Percentiles rank a stretch among this genome's conserved stretches.
Evolutionary conservation across 371 early-diverging fungal genomes (phyloP).

Genomic region (Cladochytrium tenue): DNA sequence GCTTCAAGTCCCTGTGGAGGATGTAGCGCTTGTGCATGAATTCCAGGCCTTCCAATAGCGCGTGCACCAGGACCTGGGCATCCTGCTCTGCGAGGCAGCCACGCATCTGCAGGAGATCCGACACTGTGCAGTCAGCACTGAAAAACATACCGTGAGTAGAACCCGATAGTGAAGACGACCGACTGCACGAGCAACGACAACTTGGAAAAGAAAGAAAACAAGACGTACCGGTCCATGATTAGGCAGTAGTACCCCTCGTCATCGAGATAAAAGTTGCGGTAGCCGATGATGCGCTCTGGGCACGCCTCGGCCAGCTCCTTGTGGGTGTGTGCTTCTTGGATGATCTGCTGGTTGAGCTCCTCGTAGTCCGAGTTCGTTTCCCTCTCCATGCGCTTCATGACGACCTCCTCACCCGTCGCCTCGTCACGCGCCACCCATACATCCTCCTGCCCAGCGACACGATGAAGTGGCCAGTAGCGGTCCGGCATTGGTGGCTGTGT

Average conservation of each 20-base stretch:
- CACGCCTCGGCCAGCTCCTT: constrained; percentile 20
- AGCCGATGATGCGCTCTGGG: background rate
- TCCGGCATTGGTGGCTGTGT: background rate
- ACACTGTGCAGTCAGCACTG: constrained; percentile 28
- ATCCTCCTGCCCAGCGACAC: constrained; percentile 2
- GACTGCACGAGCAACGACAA: background rate
- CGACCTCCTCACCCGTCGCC: constrained; percentile 26
- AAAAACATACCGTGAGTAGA: background rate
- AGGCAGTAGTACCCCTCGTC: constrained; percentile 34
- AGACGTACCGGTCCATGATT: constrained; percentile 31
- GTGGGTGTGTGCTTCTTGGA: constrained; percentile 21
- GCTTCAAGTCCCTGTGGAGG: constrained; percentile 37
- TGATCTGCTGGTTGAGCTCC: constrained; percentile 3
- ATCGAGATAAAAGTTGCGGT: constrained; percentile 27
- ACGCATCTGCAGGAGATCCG: constrained; percentile 21
- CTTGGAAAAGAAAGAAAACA: background rate
- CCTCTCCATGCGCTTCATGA: constrained; percentile 32
- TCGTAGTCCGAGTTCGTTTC: constrained; percentile 7
- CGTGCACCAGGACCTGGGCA: constrained; percentile 21
- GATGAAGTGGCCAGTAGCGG: constrained; percentile 29
- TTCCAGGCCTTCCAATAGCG: constrained; percentile 22
- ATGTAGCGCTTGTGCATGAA: constrained; percentile 20
- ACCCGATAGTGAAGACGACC: background rate
- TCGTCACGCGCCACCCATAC: constrained; percentile 7
- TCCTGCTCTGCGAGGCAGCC: constrained; percentile 19